Evolutionary conservation across 176 grass and related monocot species (phyloP), one percentile per base, ranked within the genome.

Genomic region (Aegilops bicornis): DNA sequence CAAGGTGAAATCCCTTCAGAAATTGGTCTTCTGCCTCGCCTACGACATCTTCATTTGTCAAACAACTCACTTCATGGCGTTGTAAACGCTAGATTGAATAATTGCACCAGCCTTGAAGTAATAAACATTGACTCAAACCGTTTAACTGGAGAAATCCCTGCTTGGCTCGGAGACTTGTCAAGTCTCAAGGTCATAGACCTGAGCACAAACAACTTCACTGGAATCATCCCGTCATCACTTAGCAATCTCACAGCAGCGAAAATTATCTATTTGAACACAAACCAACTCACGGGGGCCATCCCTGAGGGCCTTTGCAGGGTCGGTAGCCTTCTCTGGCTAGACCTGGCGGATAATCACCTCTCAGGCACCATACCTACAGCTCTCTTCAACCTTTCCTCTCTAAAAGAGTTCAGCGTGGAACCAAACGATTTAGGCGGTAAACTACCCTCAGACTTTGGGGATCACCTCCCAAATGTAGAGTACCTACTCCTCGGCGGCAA

Each of bases 341-440:
- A 0, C 35, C 6, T 36, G 6, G 1, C 1, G 7, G 35, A 36
- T 1, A 36, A 36, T 36, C 35, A 7, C 35, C 35, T 36, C 35
- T 36, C 35, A 36, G 35, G 35, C 35, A 36, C 40, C 42, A 87
- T 94, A 19, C 92, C 92, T 2, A 24, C 19, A 30, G 9, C 79
- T 9, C 23, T 91, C 0, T 86, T 81, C 20, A 94, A 94, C 52
- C 43, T 83, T 61, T 70, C 92, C 20, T 77, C 86, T 22, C 27
- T 94, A 1, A 4, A 2, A 39, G 7, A 8, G 1, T 39, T 39
- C 7, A 2, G 7, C 2, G 36, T 39, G 36, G 36, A 39, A 39
- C 1, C 1, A 39, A 39, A 39, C 1, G 2, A 39, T 8, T 39
- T 39, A 8, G 37, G 86, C 2, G 86, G 86, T 29, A 47, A 50